These are phyloP conservation scores for Xylaria longipes DNA, from an alignment of 495 filamentous ascomycete genomes.

Conservation along the genomic window DNA sequence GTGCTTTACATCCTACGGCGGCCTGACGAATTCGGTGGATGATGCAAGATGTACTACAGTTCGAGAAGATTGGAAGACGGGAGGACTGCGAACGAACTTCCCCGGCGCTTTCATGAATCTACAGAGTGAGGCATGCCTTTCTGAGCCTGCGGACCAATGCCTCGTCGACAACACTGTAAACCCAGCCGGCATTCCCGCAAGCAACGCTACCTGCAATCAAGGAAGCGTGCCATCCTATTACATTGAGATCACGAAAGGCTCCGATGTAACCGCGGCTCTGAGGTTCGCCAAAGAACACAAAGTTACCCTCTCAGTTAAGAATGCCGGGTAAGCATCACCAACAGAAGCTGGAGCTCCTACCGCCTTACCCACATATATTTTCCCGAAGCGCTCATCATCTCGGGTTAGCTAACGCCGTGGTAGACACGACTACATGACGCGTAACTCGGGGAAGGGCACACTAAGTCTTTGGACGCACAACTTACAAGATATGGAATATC, in stretches of 20 bases:
- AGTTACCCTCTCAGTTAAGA: slow-evolving; percentile 51
- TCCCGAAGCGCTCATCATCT: not conserved
- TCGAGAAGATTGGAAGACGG: slow-evolving; percentile 42
- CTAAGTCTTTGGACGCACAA: slow-evolving; percentile 67
- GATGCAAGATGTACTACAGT: slow-evolving; percentile 37
- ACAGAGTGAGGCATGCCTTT: slow-evolving; percentile 48
- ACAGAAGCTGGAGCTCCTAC: not conserved
- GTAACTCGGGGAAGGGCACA: slow-evolving; percentile 58
- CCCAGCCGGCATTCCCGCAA: slow-evolving; percentile 33
- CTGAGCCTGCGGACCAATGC: slow-evolving; percentile 47
- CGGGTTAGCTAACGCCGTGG: not conserved
- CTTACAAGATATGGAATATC: slow-evolving; percentile 54
- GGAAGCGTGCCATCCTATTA: slow-evolving; percentile 51
- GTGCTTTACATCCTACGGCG: slow-evolving; percentile 46
- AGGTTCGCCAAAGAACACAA: slow-evolving; percentile 50
- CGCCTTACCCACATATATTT: not conserved
- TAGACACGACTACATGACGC: slow-evolving; percentile 44
- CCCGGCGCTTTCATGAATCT: slow-evolving; percentile 48
- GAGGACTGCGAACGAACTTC: slow-evolving; percentile 37
- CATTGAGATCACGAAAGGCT: slow-evolving; percentile 51
- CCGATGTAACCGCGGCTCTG: slow-evolving; percentile 51
- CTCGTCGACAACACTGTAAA: slow-evolving; percentile 40
- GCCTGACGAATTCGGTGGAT: slow-evolving; percentile 34
- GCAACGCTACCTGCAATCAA: slow-evolving; percentile 35
- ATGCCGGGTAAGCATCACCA: slow-evolving; percentile 44